Evolutionary conservation across 2,329 filamentous ascomycete species (phyloP), one percentile per base, ranked within the genome.

Genomic region (Exophiala bonariae): DNA sequence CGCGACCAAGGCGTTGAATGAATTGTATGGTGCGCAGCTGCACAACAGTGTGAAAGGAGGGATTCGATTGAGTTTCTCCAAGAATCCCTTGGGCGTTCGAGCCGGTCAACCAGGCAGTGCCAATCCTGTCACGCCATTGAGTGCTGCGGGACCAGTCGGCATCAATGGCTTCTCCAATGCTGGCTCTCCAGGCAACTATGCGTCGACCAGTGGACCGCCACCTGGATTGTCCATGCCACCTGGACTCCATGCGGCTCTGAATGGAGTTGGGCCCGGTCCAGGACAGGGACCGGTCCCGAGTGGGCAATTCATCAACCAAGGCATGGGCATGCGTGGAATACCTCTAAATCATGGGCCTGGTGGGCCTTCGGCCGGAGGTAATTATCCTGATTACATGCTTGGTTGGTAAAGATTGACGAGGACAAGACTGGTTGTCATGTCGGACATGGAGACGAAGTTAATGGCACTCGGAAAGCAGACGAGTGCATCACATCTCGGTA

Each of bases 31-130:
- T 0, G 82, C 86, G 40, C 83, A 81, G 39, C 78, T 97, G 23
- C 89, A 91, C 64, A 96, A 96, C 69, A 96, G 90, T 61, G 81
- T 89, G 63, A 96, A 96, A 66, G 92, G 92, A 5, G 93, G 93
- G 26, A 96, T 99, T 61, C 85, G 93, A 18, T 76, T 99, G 46
- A 96, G 90, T 68, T 99, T 96, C 68, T 96, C 92, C 22, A 97
- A 97, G 74, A 97, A 97, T 60, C 93, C 93, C 0, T 78, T 97
- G 2, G 93, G 93, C 17, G 92, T 97, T 20, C 86, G 93, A 36
- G 89, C 87, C 2, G 83, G 82, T 19, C 89, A 91, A 61, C 76
- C 74, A 28, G 77, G 70, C 49, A 53, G 56, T 44, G 73, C 78
- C 66, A 75, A 71, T 31, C 68, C 75, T 16, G 63, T 72, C n/a